Evolutionary conservation across 148 eudicot genomes (phyloP).

Genomic region (Vaccinium myrtillus): DNA sequence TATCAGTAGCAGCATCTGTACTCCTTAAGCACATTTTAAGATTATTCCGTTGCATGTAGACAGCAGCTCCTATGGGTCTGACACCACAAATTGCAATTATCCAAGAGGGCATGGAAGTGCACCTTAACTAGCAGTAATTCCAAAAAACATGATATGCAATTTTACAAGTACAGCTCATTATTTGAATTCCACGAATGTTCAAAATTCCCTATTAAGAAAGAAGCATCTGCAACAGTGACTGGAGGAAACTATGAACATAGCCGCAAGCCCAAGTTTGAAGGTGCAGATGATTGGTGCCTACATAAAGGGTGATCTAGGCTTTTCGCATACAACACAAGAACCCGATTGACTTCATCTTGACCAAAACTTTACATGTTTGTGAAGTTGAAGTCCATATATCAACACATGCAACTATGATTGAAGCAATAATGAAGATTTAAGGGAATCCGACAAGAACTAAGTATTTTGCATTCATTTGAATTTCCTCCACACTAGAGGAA

Average conservation of each 20-base stretch:
- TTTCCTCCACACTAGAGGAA: neutral
- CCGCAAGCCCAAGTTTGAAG: neutral
- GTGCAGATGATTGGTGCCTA: neutral
- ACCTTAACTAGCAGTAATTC: neutral
- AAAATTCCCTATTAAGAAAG: neutral
- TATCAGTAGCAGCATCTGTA: slow-evolving; percentile 60
- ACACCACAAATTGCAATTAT: slow-evolving; percentile 5
- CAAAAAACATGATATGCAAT: neutral
- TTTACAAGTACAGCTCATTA: neutral
- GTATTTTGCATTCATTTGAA: neutral
- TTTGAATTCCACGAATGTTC: neutral
- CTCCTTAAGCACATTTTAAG: slow-evolving; percentile 92
- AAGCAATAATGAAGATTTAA: neutral
- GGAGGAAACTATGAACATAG: neutral
- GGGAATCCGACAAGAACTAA: neutral
- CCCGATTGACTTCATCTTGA: neutral
- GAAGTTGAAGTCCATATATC: neutral
- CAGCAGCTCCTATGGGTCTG: slow-evolving; percentile 94
- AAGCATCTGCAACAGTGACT: neutral
- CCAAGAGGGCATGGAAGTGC: neutral
- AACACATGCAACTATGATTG: neutral
- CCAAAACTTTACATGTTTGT: neutral
- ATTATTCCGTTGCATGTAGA: slow-evolving; percentile 75
- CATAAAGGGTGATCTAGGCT: neutral
- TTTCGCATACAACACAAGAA: neutral